phyloP scores from a whole-genome alignment of 176 grass and related monocot genomes.

The Alopecurus myosuroides region DNA sequence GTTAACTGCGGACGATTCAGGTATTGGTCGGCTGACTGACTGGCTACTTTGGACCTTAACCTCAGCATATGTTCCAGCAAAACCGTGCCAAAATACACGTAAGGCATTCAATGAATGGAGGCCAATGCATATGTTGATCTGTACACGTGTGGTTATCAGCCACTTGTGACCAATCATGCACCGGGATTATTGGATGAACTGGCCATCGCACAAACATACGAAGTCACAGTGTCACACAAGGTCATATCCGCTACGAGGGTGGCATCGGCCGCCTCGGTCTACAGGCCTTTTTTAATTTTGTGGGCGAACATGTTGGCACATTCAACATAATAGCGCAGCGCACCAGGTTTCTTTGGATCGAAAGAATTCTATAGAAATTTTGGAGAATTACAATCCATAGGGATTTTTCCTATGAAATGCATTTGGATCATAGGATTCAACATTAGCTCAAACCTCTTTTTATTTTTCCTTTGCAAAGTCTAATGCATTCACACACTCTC shows the following conservation, averaged over 20 bases:
- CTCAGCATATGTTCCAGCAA: neutral
- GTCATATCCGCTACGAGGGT: neutral
- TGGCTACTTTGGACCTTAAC: slow-evolving; percentile 1
- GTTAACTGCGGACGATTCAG: slow-evolving; percentile 27
- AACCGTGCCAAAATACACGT: neutral
- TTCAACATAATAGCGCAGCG: neutral
- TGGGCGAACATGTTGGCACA: neutral
- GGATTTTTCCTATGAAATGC: no score
- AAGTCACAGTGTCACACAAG: neutral
- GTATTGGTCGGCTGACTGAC: slow-evolving; percentile 15
- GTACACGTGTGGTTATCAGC: neutral
- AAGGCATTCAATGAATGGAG: neutral
- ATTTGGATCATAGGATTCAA: no score
- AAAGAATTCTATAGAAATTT: no score
- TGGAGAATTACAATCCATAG: no score
- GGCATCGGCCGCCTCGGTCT: neutral
- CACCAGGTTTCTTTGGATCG: no score
- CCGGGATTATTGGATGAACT: slow-evolving; percentile 23
- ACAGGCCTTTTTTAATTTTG: neutral
- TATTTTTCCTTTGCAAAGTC: no score
- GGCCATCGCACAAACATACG: neutral
- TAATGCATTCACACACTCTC: no score
- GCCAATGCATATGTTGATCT: neutral
- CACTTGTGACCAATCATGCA: slow-evolving; percentile 16
- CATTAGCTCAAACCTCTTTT: no score